These are phyloP conservation scores for Zygosaccharomyces pseudorouxii DNA, from an alignment of 805 yeast species.

Conservation along the genomic window DNA sequence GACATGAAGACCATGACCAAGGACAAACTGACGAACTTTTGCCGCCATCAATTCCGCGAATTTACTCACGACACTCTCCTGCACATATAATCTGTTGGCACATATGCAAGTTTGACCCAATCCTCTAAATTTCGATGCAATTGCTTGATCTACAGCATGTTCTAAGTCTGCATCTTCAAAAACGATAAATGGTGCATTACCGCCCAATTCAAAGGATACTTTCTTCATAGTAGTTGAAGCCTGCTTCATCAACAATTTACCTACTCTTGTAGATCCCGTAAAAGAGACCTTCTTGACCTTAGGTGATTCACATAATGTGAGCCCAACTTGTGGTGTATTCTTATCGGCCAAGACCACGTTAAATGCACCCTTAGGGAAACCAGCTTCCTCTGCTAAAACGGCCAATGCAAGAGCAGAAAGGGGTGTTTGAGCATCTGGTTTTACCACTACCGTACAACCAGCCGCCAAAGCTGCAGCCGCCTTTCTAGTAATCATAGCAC, in stretches of 20 bases:
- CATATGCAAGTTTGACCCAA: conserved; percentile 66
- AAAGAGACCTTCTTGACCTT: conserved; percentile 54
- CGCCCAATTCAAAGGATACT: conserved; percentile 60
- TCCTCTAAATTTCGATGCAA: conserved; percentile 55
- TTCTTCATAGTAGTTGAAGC: conserved; percentile 55
- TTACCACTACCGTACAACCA: conserved; percentile 57
- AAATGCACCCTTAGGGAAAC: conserved; percentile 55
- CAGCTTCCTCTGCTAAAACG: conserved; percentile 52
- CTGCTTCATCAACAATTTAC: conserved; percentile 55
- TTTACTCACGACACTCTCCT: conserved; percentile 45
- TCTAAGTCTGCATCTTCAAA: conserved; percentile 58
- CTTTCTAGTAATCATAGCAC: conserved; percentile 63
- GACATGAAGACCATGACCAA: conserved; percentile 54
- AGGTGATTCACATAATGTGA: conserved; percentile 45
- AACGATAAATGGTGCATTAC: conserved; percentile 61
- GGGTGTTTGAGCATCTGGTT: conserved; percentile 62
- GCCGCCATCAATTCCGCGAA: conserved; percentile 43
- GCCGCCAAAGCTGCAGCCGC: conserved; percentile 63
- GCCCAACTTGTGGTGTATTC: conserved; percentile 50
- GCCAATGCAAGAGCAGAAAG: conserved; percentile 55
- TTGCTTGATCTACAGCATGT: conserved; percentile 47
- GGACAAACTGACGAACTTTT: conserved; percentile 43
- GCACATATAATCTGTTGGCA: conserved; percentile 57
- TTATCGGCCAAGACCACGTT: conserved; percentile 49
- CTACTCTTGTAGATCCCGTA: conserved; percentile 62